These are phyloP conservation scores for Ophiocordyceps sinensis DNA, from an alignment of 2,329 filamentous ascomycete species.

Conservation along the genomic window DNA sequence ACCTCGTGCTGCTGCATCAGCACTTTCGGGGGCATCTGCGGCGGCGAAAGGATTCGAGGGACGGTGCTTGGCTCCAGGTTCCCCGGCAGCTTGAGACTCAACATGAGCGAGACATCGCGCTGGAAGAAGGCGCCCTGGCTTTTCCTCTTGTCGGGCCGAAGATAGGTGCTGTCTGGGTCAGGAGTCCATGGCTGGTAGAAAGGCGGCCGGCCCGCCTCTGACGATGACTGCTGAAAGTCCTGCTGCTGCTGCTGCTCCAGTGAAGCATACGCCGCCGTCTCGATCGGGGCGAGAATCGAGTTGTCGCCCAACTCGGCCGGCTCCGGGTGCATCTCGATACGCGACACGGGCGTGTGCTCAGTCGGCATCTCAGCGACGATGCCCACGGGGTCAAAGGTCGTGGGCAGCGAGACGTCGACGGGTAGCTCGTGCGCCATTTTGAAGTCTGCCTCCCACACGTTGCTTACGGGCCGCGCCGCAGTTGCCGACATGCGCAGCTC, in stretches of 20 bases:
- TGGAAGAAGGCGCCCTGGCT: slow-evolving; percentile 9
- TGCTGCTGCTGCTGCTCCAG: background rate
- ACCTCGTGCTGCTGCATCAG: too few species aligned
- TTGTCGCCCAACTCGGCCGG: slow-evolving; percentile 30
- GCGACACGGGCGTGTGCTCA: slow-evolving; percentile 23
- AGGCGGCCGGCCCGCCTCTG: background rate
- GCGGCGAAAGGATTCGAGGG: slow-evolving; percentile 6
- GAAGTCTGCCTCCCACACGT: slow-evolving; percentile 17
- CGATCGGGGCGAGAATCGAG: slow-evolving; percentile 19
- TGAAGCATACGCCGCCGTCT: slow-evolving; percentile 11
- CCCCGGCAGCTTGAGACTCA: slow-evolving; percentile 7
- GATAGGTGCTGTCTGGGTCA: slow-evolving; percentile 1
- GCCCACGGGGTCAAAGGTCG: slow-evolving; percentile 25
- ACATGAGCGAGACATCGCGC: slow-evolving; percentile 11
- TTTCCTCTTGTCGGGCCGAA: background rate
- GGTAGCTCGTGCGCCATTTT: slow-evolving; percentile 18
- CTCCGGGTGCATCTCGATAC: slow-evolving; percentile 26
- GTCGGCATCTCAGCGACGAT: slow-evolving; percentile 33
- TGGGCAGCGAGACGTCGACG: slow-evolving; percentile 9
- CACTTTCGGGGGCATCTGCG: too few species aligned
- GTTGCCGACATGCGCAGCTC: slow-evolving; percentile 17
- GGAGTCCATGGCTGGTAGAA: slow-evolving; percentile 5
- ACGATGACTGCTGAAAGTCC: background rate
- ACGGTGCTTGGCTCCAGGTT: slow-evolving; percentile 8
- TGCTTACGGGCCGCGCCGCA: slow-evolving; percentile 17